phyloP scores from a whole-genome alignment of 2,329 filamentous ascomycete species.

The Xylaria sp. region DNA sequence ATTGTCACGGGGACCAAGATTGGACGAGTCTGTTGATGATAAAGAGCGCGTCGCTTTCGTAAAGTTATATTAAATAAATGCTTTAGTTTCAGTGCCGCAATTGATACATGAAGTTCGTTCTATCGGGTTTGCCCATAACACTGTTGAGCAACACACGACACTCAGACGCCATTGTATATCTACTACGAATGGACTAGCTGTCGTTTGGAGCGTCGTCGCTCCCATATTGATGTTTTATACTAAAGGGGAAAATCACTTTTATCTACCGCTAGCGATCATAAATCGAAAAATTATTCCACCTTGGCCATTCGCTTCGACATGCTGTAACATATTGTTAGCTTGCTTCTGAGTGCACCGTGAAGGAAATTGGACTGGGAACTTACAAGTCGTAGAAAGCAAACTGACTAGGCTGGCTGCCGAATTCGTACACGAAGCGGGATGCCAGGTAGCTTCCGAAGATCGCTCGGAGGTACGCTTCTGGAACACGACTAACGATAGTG shows the following conservation, averaged over 20 bases:
- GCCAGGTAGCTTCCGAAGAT: constrained; percentile 98
- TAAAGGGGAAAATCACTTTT: constrained; percentile 27
- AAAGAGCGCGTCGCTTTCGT: background rate
- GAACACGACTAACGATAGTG: constrained; percentile 86
- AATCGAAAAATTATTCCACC: constrained; percentile 49
- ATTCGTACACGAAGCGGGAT: constrained; percentile 95
- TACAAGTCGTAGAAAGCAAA: constrained; percentile 99
- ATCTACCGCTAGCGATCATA: background rate
- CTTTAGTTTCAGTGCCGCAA: constrained; percentile 21
- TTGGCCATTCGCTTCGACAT: constrained; percentile 74
- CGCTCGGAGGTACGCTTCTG: constrained; percentile 89
- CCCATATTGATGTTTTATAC: constrained; percentile 11
- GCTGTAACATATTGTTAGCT: constrained; percentile 56
- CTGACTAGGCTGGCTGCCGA: constrained; percentile 90
- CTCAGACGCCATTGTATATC: constrained; percentile 16
- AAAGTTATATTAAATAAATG: constrained; percentile 22
- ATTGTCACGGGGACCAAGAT: background rate
- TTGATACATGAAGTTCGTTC: constrained; percentile 10
- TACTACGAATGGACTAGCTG: background rate
- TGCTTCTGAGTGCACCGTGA: background rate
- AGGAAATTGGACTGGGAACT: constrained; percentile 55
- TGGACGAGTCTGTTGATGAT: background rate
- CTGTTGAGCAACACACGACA: constrained; percentile 11
- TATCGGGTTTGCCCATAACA: constrained; percentile 29
- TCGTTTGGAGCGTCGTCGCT: background rate